phyloP scores from a whole-genome alignment of 371 early-diverging fungal species.

The Syncephalastrum sp. region DNA sequence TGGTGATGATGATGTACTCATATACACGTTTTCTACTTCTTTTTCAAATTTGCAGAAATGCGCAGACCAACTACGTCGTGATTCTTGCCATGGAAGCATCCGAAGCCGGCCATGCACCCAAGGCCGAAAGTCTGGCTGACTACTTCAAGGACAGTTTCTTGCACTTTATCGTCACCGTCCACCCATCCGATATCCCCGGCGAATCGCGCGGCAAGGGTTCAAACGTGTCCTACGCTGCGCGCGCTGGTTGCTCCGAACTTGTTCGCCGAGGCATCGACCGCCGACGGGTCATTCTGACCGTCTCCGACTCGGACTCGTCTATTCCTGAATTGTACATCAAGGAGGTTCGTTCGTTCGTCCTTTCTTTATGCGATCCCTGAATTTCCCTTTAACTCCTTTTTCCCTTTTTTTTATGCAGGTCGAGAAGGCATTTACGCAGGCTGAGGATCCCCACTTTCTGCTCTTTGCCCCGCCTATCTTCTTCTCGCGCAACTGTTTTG shows the following conservation, averaged over 20 bases:
- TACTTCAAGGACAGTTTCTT: slow-evolving; percentile 48
- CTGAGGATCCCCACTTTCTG: slow-evolving; percentile 46
- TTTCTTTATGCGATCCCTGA: neutral
- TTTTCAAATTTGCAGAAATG: slow-evolving; percentile 24
- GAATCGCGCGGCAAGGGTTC: slow-evolving; percentile 78
- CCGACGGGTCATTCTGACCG: slow-evolving; percentile 58
- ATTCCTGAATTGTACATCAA: slow-evolving; percentile 48
- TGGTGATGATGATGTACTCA: neutral
- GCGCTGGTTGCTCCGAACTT: slow-evolving; percentile 30
- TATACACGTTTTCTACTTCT: neutral
- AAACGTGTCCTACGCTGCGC: slow-evolving; percentile 77
- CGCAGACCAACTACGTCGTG: slow-evolving; percentile 48
- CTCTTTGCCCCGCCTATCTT: slow-evolving; percentile 71
- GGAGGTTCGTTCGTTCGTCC: slow-evolving; percentile 15
- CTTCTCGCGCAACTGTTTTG: slow-evolving; percentile 73
- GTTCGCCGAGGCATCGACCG: slow-evolving; percentile 35
- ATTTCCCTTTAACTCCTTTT: neutral
- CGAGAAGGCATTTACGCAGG: slow-evolving; percentile 25
- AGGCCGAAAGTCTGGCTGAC: slow-evolving; percentile 54
- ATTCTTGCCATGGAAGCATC: slow-evolving; percentile 80
- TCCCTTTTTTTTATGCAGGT: slow-evolving; percentile 10
- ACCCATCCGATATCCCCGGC: slow-evolving; percentile 65
- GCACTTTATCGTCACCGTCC: slow-evolving; percentile 62
- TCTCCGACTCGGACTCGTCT: slow-evolving; percentile 47
- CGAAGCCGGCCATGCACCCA: slow-evolving; percentile 56